Percentiles rank a stretch among this genome's conserved stretches.
Conservation (phyloP, 495 filamentous ascomycete species). For the Jackrogersella minutella region DNA sequence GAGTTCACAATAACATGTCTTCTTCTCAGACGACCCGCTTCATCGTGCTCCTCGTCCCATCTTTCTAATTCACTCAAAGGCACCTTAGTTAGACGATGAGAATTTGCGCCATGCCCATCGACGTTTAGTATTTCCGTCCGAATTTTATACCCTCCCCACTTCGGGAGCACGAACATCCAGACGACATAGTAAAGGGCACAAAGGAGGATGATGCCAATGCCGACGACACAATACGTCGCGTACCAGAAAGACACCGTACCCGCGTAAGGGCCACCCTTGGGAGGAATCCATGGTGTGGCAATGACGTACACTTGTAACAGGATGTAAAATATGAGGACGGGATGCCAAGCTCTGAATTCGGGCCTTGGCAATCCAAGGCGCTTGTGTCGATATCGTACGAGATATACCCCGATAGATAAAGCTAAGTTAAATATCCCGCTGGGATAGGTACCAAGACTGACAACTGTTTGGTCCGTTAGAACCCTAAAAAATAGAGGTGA, state of each 20-base stretch:
- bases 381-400: conserved; percentile 61
- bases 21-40: conserved; percentile 49
- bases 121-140: conserved; percentile 61
- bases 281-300: conserved; percentile 73
- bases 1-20: conserved; percentile 5
- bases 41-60: conserved; percentile 68
- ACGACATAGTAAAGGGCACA: conserved; percentile 65
- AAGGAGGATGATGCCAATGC: conserved; percentile 58
- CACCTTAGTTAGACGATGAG: conserved; percentile 64
- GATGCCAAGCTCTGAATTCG: conserved; percentile 63
- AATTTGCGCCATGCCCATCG: conserved; percentile 55
- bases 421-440: conserved; percentile 61
- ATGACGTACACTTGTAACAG: conserved; percentile 64
- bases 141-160: conserved; percentile 58
- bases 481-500: not conserved
- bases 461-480: conserved; percentile 56
- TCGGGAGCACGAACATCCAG: conserved; percentile 63
- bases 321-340: conserved; percentile 63
- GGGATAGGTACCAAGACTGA: conserved; percentile 64
- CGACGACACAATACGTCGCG: conserved; percentile 66
- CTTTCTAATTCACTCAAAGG: conserved; percentile 54
- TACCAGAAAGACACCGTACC: conserved; percentile 75
- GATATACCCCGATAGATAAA: conserved; percentile 61
- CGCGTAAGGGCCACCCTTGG: conserved; percentile 60
- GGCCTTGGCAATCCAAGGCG: conserved; percentile 53